Evolutionary conservation across 2,329 filamentous ascomycete genomes (phyloP).

Genomic region (Oidium heveae): DNA sequence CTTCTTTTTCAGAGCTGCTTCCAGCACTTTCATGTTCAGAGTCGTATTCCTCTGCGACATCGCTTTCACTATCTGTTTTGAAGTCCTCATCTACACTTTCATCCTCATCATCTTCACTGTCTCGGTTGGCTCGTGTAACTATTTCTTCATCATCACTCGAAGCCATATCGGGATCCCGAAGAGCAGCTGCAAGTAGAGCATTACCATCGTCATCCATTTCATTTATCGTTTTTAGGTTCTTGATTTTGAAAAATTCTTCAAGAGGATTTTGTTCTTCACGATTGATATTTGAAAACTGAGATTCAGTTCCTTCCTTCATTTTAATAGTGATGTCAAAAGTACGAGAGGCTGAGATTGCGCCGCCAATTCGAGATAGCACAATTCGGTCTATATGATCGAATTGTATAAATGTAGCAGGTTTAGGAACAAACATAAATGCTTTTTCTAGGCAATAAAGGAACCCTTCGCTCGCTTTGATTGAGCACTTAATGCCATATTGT

Average conservation of each 20-base stretch:
- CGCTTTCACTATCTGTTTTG: constrained; percentile 70
- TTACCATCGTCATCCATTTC: constrained; percentile 71
- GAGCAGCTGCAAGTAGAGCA: constrained; percentile 57
- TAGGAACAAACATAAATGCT: constrained; percentile 96
- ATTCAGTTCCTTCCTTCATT: constrained; percentile 73
- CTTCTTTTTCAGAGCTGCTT: constrained; percentile 23
- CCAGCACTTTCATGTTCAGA: constrained; percentile 72
- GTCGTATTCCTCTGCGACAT: constrained; percentile 91
- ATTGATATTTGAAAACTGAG: constrained; percentile 98
- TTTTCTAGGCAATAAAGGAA: constrained; percentile 94
- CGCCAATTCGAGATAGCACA: constrained; percentile 86
- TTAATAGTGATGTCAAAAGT: constrained; percentile 94
- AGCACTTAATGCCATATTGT: constrained; percentile 92
- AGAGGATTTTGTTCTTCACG: constrained; percentile 88
- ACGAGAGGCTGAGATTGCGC: constrained; percentile 74
- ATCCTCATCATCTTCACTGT: constrained; percentile 85
- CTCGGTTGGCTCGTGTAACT: constrained; percentile 45
- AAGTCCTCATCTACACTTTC: constrained; percentile 95
- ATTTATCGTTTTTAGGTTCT: constrained; percentile 89
- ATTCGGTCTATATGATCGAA: constrained; percentile 82
- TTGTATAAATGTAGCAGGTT: constrained; percentile 88
- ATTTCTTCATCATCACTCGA: constrained; percentile 58
- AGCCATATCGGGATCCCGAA: constrained; percentile 54
- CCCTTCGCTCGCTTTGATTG: constrained; percentile 98
- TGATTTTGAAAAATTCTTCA: constrained; percentile 94